These are phyloP conservation scores for Termitomyces sp. DNA, from an alignment of 768 basidiomycete species.

Conservation along the genomic window DNA sequence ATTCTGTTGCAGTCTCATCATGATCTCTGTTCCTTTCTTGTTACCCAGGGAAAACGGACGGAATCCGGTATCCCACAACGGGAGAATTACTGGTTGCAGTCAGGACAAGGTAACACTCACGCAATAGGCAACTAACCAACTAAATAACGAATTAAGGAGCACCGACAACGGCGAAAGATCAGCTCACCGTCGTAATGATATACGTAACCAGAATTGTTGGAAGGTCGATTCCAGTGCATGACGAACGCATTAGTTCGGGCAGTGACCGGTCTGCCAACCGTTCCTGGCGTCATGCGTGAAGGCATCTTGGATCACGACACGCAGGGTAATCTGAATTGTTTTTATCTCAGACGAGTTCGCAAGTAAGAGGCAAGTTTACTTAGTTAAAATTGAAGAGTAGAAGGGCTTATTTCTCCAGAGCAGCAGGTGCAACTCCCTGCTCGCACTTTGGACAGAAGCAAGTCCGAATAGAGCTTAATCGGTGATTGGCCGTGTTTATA, in stretches of 20 bases:
- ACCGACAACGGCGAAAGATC: background rate
- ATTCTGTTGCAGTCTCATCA: constrained; percentile 23
- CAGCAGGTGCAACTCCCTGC: background rate
- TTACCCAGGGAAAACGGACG: constrained; percentile 17
- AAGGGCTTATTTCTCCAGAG: constrained; percentile 6
- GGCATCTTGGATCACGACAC: background rate
- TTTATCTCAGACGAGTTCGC: background rate
- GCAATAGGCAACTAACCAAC: constrained; percentile 1
- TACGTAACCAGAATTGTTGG: constrained; percentile 7
- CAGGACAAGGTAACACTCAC: background rate
- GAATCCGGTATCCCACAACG: constrained; percentile 15
- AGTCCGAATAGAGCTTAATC: background rate
- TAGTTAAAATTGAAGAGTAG: background rate
- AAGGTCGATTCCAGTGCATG: constrained; percentile 12
- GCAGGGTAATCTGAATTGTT: background rate
- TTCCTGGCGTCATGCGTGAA: constrained; percentile 6
- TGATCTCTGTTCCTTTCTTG: constrained; percentile 22
- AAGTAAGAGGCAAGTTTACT: background rate
- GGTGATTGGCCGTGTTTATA: constrained; percentile 1
- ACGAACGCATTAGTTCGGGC: constrained; percentile 18
- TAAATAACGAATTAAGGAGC: background rate
- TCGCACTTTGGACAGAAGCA: constrained; percentile 5
- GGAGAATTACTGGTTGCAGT: constrained; percentile 13
- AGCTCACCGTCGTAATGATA: constrained; percentile 21
- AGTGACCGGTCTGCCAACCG: constrained; percentile 1